Evolutionary conservation across 208 protist genomes (phyloP).

Genomic region (Wallacemonas collosoma): DNA sequence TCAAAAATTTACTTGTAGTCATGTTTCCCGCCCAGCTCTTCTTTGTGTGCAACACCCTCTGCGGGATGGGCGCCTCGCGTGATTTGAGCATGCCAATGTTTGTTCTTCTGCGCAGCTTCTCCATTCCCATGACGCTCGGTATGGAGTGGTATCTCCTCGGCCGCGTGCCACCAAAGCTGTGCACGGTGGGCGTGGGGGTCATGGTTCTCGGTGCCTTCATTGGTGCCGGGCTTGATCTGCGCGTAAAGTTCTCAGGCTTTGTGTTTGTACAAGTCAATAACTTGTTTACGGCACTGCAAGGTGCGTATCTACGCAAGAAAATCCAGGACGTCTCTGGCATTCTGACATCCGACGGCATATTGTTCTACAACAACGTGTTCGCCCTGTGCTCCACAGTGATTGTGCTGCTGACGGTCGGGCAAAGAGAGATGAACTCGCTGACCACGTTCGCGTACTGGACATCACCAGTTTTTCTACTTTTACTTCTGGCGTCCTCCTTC

Average conservation of each 20-base stretch:
- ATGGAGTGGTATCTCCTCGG: constrained; percentile 24
- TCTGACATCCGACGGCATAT: constrained; percentile 28
- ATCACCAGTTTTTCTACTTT: constrained; percentile 3
- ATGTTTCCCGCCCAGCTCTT: constrained; percentile 39
- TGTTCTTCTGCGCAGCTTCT: constrained; percentile 41
- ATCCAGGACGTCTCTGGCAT: constrained; percentile 24
- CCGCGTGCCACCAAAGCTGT: constrained; percentile 7
- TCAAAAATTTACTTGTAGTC: constrained; percentile 21
- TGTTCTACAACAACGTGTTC: constrained; percentile 42
- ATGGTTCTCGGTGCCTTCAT: constrained; percentile 36
- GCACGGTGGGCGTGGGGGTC: constrained; percentile 15
- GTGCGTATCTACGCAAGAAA: constrained; percentile 26
- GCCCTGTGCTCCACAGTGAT: background rate
- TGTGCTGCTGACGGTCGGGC: constrained; percentile 16
- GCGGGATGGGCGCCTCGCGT: constrained; percentile 35
- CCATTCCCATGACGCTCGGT: constrained; percentile 37
- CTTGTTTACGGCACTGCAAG: constrained; percentile 32
- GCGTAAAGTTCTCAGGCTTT: constrained; percentile 16
- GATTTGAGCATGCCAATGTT: constrained; percentile 45
- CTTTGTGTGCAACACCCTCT: constrained; percentile 38
- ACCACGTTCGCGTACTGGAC: constrained; percentile 20
- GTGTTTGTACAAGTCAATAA: constrained; percentile 38
- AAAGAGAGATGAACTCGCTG: background rate
- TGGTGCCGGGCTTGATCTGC: constrained; percentile 23
- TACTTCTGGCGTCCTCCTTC: constrained; percentile 30